phyloP scores from a whole-genome alignment of 331 rosid genomes.

The Quercus lobata region DNA sequence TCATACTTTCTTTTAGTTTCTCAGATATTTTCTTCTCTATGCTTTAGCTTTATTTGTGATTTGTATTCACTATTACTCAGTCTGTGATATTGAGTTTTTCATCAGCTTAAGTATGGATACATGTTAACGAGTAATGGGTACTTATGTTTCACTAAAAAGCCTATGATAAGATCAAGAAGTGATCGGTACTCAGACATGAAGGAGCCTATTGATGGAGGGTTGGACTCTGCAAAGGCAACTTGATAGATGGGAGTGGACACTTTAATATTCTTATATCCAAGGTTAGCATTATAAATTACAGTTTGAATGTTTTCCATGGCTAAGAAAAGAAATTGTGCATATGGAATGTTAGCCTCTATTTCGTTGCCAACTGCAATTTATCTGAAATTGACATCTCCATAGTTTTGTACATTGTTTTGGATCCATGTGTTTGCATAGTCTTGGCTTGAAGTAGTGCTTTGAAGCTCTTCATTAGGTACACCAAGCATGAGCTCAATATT shows the following conservation, averaged over 20 bases:
- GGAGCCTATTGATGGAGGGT: constrained; percentile 40
- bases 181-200: not conserved
- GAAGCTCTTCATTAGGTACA: constrained; percentile 14
- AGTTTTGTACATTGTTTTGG: constrained; percentile 39
- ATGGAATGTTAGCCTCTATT: constrained; percentile 5
- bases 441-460: constrained; percentile 27
- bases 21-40: too few species aligned
- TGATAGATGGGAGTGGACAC: constrained; percentile 35
- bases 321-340: constrained; percentile 32
- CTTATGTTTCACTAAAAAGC: constrained; percentile 20
- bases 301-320: constrained; percentile 47
- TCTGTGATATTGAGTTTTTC: too few species aligned
- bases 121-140: constrained; percentile 46
- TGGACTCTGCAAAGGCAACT: constrained; percentile 15
- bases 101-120: constrained; percentile 21
- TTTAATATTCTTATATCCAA: constrained; percentile 27
- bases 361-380: constrained; percentile 50
- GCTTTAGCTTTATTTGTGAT: too few species aligned
- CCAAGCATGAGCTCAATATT: constrained; percentile 35
- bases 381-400: constrained; percentile 38
- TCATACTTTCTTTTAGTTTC: too few species aligned
- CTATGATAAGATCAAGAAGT: constrained; percentile 22
- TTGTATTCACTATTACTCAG: too few species aligned
- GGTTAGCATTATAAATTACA: constrained; percentile 28
- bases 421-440: constrained; percentile 38